Base-by-base conservation (phyloP, 192 early-diverging fungal species). In the Backusella macrospora region DNA sequence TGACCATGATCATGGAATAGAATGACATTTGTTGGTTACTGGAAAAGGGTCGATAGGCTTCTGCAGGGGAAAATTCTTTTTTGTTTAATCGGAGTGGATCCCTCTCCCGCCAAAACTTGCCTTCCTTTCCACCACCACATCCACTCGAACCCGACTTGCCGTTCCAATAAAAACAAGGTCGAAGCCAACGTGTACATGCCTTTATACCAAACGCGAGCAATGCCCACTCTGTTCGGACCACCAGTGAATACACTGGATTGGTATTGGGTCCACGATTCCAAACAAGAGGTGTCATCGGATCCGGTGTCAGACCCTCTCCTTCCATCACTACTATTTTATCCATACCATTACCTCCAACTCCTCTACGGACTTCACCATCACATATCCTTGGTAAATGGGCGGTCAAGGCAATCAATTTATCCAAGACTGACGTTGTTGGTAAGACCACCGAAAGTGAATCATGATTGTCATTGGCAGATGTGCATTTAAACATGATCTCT, bases 261-360 rank as follows among this genome's bases (percentile, higher is more conserved):
- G 86, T 89, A 67, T 87, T 87, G 15, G 87, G 87, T 5, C 87
- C 87, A 44, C 87, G 78, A 62, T 89, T 81, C 87, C 87, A 89
- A 5, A 82, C 48, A 9, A 87, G 66, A 4, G 87, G 86, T 15
- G 72, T n/a, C n/a, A n/a, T n/a, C n/a, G n/a, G n/a, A n/a, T n/a
- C n/a, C n/a, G n/a, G n/a, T n/a, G n/a, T n/a, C n/a, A n/a, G n/a
- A n/a, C n/a, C n/a, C n/a, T n/a, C n/a, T 34, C 29, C 29, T 34
- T 15, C 37, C 34, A 59, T 26, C 26, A 21, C 13, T 59, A 5
- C 9, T 26, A 23, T 26, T 59, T 59, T 21, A 26, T 23, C 49
- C n/a, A 45, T 34, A 1, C 47, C 29, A 34, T 34, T 34, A 34
- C 29, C 65, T 8, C 15, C 4, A 23, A 47, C 67, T 29, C 34